Evolutionary conservation across 1,139 yeast genomes (phyloP), one percentile per base, ranked within the genome.

Genomic region (Wickerhamomyces sp.): DNA sequence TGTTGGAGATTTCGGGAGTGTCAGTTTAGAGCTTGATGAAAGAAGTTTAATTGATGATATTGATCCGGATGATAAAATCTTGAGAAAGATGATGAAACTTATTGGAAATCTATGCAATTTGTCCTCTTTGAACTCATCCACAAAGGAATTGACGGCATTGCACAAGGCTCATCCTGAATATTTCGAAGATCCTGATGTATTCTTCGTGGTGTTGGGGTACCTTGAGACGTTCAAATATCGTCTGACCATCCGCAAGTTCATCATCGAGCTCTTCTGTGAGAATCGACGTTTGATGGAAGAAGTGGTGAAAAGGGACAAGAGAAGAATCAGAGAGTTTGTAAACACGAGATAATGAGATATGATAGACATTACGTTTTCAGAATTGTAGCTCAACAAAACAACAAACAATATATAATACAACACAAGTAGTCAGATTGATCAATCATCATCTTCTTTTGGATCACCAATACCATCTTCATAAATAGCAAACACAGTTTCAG

Each of bases 391-490:
- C n/a, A n/a, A n/a, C n/a, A n/a, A n/a, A n/a, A n/a, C n/a, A n/a
- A n/a, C n/a, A n/a, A n/a, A n/a, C n/a, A n/a, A n/a, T n/a, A n/a
- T n/a, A n/a, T n/a, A n/a, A n/a, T n/a, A n/a, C n/a, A n/a, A n/a
- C n/a, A n/a, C n/a, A n/a, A n/a, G n/a, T n/a, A n/a, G n/a, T n/a
- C n/a, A n/a, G n/a, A n/a, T n/a, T n/a, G n/a, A n/a, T n/a, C n/a
- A n/a, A n/a, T n/a, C n/a, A n/a, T 84, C 95, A 38, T 83, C 95
- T 27, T 79, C 81, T 50, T 80, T 75, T 34, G 97, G 97, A 62
- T 91, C 99, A 41, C 95, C 96, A 46, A 91, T 82, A 40, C 99
- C 98, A 54, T 91, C 96, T 54, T 88, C 96, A 54, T 89, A 89
- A 45, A 91, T 87, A 13, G 96, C 97, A 66, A 91, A 91, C 12